Evolutionary conservation across 2,329 filamentous ascomycete species (phyloP), one percentile per base, ranked within the genome.

Genomic region (Aspergillus tanneri): DNA sequence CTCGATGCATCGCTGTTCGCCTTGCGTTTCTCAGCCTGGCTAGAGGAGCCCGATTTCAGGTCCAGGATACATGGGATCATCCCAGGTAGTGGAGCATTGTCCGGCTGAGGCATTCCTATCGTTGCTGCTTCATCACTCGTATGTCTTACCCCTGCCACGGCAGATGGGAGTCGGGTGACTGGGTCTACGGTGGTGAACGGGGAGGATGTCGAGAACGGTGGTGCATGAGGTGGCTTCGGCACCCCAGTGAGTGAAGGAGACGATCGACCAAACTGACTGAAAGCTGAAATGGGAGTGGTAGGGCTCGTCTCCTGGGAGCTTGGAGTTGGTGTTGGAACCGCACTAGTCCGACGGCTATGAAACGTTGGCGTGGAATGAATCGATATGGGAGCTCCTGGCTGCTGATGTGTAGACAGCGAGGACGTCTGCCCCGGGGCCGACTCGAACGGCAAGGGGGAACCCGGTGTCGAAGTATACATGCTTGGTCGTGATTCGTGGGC

Each of bases 1-100:
- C 68, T 60, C 2, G 70, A 73, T 2, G 71, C 71, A 43, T 69
- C 64, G 42, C 71, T 72, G 57, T 73, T 73, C 3, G 70, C 70
- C 51, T 67, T 69, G 7, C 71, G 64, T 50, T 72, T 72, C 49
- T 71, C 69, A 2, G 69, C 67, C 47, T 72, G 70, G 38, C 62
- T 70, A 19, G 63, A 62, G 1, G 71, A 73, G 5, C 70, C 71
- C 2, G 71, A 72, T 37, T 72, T 72, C 28, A 67, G 47, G 43
- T 73, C 71, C 38, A 72, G 43, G 6, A 67, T 59, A 14, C 69
- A 65, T 4, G 67, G 69, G 41, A 73, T 71, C 57, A 69, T 62
- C 19, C 60, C 62, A 12, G 55, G 47, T 5, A 51, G 46, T 11
- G 55, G 50, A 4, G 53, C 40, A 11, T 38, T 52, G 8, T 49